Evolutionary conservation across 805 yeast species (phyloP).

Genomic region (Yarrowia deformans): DNA sequence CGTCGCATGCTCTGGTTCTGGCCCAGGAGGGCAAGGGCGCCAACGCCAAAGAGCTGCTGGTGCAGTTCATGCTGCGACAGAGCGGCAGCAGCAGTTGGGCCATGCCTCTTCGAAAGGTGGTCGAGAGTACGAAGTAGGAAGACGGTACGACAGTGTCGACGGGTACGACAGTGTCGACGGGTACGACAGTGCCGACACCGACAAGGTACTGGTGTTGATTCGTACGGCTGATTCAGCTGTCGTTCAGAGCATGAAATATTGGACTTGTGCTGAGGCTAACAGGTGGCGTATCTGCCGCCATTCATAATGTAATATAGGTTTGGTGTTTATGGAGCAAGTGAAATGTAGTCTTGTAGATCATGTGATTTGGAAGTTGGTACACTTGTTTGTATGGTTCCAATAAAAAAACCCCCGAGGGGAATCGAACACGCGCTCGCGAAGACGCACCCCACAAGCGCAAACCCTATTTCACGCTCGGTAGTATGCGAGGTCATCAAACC

Average conservation of each 20-base stretch:
- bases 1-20: conserved; percentile 47
- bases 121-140: conserved; percentile 48
- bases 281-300: conserved; percentile 2
- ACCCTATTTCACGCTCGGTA: background rate
- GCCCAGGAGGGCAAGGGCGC: conserved; percentile 48
- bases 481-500: conserved; percentile 1
- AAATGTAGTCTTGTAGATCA: too few relatives aligned
- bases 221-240: too few relatives aligned
- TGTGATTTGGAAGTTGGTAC: too few relatives aligned
- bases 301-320: conserved; percentile 37
- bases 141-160: too few relatives aligned
- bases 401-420: background rate
- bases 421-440: conserved; percentile 9
- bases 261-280: background rate
- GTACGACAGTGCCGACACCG: too few relatives aligned
- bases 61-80: conserved; percentile 63
- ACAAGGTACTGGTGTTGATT: too few relatives aligned
- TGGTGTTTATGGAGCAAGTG: conserved; percentile 8
- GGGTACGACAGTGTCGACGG: too few relatives aligned
- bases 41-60: conserved; percentile 52
- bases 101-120: conserved; percentile 65
- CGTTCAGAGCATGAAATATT: too few relatives aligned
- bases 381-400: too few relatives aligned
- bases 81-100: conserved; percentile 71
- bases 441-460: background rate